A percentile compares a stretch with the other conserved stretches of the same genome.
Conservation (phyloP, 805 yeast species). For the Candida qinlingensis region DNA sequence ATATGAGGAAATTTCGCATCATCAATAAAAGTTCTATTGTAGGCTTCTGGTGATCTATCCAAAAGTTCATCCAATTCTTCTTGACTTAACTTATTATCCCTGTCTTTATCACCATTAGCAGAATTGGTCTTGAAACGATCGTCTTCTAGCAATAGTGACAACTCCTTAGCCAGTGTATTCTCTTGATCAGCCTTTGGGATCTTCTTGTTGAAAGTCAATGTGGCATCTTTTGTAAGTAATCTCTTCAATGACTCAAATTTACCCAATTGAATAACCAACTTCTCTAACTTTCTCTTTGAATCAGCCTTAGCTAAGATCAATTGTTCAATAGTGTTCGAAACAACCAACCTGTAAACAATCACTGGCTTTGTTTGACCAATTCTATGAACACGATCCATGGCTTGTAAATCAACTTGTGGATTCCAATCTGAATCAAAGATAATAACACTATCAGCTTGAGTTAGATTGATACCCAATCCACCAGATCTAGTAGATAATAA, state of each 20-base stretch:
- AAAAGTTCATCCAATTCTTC: slow-evolving; percentile 45
- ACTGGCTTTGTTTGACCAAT: slow-evolving; percentile 89
- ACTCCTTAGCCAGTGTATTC: slow-evolving; percentile 32
- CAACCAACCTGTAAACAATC: slow-evolving; percentile 69
- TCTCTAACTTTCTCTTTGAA: slow-evolving; percentile 73
- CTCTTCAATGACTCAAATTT: slow-evolving; percentile 41
- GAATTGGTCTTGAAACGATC: slow-evolving; percentile 30
- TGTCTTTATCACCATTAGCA: slow-evolving; percentile 23
- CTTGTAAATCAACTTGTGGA: slow-evolving; percentile 94
- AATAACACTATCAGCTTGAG: slow-evolving; percentile 85
- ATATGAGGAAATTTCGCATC: slow-evolving; percentile 29
- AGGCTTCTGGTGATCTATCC: slow-evolving; percentile 43
- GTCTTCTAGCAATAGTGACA: slow-evolving; percentile 35
- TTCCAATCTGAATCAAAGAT: slow-evolving; percentile 95
- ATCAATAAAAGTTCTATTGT: slow-evolving; percentile 24
- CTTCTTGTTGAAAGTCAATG: slow-evolving; percentile 15
- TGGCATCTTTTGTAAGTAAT: slow-evolving; percentile 29
- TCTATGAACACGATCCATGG: slow-evolving; percentile 92
- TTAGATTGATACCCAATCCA: slow-evolving; percentile 84
- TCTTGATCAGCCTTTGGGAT: slow-evolving; percentile 22
- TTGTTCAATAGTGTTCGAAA: slow-evolving; percentile 79
- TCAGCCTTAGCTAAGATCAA: slow-evolving; percentile 73
- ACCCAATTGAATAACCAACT: slow-evolving; percentile 66
- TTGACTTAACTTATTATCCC: slow-evolving; percentile 18
- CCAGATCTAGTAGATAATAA: slow-evolving; percentile 90